Evolutionary conservation across 176 grass and related monocot genomes (phyloP).

Genomic region (Thalia dealbata): DNA sequence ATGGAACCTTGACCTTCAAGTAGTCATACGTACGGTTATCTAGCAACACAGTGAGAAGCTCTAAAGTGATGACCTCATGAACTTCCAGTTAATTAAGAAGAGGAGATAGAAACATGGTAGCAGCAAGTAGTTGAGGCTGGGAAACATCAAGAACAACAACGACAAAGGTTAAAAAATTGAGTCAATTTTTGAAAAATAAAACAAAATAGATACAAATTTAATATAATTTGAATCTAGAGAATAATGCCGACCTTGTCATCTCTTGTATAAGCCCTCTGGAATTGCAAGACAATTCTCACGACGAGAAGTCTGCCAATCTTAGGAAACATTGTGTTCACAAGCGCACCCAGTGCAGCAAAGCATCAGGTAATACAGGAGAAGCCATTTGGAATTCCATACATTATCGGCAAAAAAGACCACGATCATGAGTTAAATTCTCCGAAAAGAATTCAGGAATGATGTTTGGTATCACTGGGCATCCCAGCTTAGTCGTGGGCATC

Average conservation of each 20-base stretch:
- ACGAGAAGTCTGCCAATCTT: conserved; percentile 63
- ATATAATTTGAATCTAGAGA: too few species aligned
- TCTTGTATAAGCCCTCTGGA: conserved; percentile 85
- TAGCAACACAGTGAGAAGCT: conserved; percentile 81
- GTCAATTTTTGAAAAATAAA: background rate
- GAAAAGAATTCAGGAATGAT: conserved; percentile 69
- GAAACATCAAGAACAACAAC: background rate
- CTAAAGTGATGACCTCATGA: conserved; percentile 62
- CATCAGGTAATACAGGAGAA: conserved; percentile 79
- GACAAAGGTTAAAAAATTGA: too few species aligned
- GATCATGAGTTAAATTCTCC: conserved; percentile 73
- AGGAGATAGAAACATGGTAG: conserved; percentile 92
- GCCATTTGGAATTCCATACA: conserved; percentile 94
- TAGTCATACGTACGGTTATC: conserved; percentile 96
- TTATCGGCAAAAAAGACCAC: conserved; percentile 81
- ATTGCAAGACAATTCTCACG: conserved; percentile 65
- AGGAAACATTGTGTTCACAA: conserved; percentile 90
- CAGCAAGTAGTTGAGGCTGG: conserved; percentile 85
- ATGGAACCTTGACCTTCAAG: conserved; percentile 50
- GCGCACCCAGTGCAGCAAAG: conserved; percentile 60
- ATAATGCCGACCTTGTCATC: conserved; percentile 94
- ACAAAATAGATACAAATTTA: too few species aligned
- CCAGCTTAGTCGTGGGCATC: too few species aligned
- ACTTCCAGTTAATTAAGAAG: conserved; percentile 91
- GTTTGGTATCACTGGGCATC: too few species aligned